Base-by-base conservation (phyloP, 2,329 filamentous ascomycete species). In the Penicillium sp. region DNA sequence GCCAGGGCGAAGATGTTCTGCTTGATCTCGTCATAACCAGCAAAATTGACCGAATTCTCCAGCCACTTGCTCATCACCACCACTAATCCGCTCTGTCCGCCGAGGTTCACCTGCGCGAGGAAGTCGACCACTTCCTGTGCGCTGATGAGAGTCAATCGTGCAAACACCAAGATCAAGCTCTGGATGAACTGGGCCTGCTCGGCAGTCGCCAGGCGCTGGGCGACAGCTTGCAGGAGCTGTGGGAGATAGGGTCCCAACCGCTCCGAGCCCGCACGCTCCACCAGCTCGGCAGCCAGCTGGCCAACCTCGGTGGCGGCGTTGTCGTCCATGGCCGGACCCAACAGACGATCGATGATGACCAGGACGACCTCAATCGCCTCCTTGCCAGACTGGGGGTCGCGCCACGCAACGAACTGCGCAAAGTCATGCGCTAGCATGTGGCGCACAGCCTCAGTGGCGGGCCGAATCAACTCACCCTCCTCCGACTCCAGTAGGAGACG, bases 11-110 rank as follows among this genome's bases (percentile, higher is more conserved):
- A 94, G 61, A 97, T 92, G 72, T 98, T 99, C 77, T 97, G 92
- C 68, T 93, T 87, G 69, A 98, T 98, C 76, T 97, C 94, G 70
- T 98, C 93, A 70, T 97, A 99, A 13, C 95, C 95, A n/a, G 93
- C 93, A 78, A 99, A 99, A 76, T 90, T 96, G 76, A 96, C 86
- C 4, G 93, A 97, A 77, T 98, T 97, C 80, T 98, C 95, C 0
- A 99, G 83, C 95, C 95, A 99, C 79, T 98, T 97, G 78, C 88
- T 85, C 67, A 98, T 81, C 3, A 99, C 95, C 26, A 97, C 88
- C 65, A 93, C 87, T 7, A 99, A 81, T n/a, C 93, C 95, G 71
- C 85, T 96, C 61, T 76, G 70, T 10, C 88, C 89, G 52, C 87
- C 86, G 66, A 98, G 90, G 68, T 92, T 85, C 64, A 97, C 89